Percentiles rank a stretch among this genome's conserved stretches.
phyloP scores from a whole-genome alignment of 352 stramenopile genomes.

The Phytophthora pistaciae region DNA sequence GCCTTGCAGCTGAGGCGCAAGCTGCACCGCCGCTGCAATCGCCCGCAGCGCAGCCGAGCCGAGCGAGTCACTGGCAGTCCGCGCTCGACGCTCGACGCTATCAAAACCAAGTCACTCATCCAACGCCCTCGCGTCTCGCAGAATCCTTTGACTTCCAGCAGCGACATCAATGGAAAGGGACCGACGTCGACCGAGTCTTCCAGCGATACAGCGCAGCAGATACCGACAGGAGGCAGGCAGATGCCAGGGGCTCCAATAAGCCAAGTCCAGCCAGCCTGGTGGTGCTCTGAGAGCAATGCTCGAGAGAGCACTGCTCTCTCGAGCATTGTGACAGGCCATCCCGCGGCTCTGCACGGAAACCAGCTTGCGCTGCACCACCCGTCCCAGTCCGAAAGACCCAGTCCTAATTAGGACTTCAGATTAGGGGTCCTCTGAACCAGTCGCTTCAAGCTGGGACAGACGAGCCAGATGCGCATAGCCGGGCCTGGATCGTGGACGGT shows the following conservation, averaged over 20 bases:
- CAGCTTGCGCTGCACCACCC: neutral
- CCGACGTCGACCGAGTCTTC: neutral
- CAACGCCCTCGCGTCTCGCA: constrained; percentile 4
- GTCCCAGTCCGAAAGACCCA: neutral
- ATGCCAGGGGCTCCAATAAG: neutral
- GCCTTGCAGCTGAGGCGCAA: constrained; percentile 18
- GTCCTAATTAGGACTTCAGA: neutral
- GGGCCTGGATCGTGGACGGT: neutral
- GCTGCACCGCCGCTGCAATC: neutral
- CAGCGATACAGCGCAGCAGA: neutral
- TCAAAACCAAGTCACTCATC: neutral
- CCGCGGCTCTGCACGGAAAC: constrained; percentile 13
- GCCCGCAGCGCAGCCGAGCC: neutral
- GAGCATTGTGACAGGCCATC: constrained; percentile 24
- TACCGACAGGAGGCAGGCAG: neutral
- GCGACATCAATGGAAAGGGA: neutral
- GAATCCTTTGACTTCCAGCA: constrained; percentile 18
- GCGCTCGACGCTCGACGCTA: no score
- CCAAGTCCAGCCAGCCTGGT: neutral
- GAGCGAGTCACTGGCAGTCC: neutral
- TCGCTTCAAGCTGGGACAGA: neutral
- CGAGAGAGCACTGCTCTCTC: no score
- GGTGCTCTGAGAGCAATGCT: no score
- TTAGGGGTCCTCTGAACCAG: constrained; percentile 9
- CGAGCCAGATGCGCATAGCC: constrained; percentile 11